These are phyloP conservation scores for Ceriops tagal DNA, from an alignment of 345 rosid genomes.

Conservation along the genomic window DNA sequence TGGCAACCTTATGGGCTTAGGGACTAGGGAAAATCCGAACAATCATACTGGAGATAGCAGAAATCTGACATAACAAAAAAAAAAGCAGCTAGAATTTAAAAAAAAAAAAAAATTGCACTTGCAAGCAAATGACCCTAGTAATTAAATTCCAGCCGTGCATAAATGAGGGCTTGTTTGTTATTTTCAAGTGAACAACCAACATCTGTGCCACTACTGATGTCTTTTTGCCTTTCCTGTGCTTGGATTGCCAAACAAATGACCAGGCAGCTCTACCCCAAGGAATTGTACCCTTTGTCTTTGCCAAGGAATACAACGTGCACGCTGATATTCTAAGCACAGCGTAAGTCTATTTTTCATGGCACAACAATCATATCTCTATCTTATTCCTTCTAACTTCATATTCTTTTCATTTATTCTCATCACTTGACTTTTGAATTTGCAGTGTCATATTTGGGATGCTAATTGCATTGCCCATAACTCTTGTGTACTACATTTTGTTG, in stretches of 20 bases:
- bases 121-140: neutral
- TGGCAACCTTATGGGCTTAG: no score
- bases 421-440: slow-evolving; percentile 20
- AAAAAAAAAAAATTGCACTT: neutral
- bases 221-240: slow-evolving; percentile 14
- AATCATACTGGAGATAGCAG: no score
- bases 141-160: neutral
- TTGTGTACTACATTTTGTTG: slow-evolving; percentile 81
- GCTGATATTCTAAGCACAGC: slow-evolving; percentile 79
- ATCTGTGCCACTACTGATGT: slow-evolving; percentile 18
- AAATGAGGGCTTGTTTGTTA: neutral
- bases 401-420: slow-evolving; percentile 6
- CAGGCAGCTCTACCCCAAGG: slow-evolving; percentile 87
- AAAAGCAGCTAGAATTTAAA: neutral
- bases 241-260: slow-evolving; percentile 20
- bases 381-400: neutral
- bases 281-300: slow-evolving; percentile 81
- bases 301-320: slow-evolving; percentile 77
- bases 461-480: slow-evolving; percentile 92
- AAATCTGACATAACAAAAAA: neutral
- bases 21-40: no score
- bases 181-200: slow-evolving; percentile 15
- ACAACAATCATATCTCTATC: neutral
- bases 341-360: slow-evolving; percentile 28
- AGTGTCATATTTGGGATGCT: slow-evolving; percentile 99